Conservation (phyloP, 768 basidiomycete species). For the Chalciporus pseudorubinellus region DNA sequence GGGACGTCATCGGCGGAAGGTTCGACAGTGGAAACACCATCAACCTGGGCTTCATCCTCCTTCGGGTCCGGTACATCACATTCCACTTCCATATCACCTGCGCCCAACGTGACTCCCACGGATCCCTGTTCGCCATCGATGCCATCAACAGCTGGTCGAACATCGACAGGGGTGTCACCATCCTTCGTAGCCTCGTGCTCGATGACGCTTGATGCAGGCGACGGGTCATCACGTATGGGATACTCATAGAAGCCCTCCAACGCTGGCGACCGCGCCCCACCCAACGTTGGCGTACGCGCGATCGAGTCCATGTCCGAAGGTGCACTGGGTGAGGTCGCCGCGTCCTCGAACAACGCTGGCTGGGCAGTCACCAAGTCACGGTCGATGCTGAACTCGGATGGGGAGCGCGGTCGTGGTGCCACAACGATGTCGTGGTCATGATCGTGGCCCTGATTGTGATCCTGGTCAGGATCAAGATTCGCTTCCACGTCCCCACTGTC, state of each 20-base stretch:
- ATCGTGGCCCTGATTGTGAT: background rate
- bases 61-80: background rate
- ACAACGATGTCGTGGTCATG: background rate
- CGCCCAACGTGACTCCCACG: background rate
- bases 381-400: slow-evolving; percentile 12
- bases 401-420: slow-evolving; percentile 1
- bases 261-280: slow-evolving; percentile 19
- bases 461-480: background rate
- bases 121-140: background rate
- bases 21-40: slow-evolving; percentile 1
- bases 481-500: background rate
- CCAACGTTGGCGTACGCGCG: slow-evolving; percentile 20
- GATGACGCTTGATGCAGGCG: slow-evolving; percentile 29
- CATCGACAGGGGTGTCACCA: background rate
- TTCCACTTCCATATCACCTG: background rate
- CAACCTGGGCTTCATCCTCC: background rate
- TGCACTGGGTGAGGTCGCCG: slow-evolving; percentile 19
- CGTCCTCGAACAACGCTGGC: slow-evolving; percentile 11
- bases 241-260: slow-evolving; percentile 25
- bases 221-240: slow-evolving; percentile 22
- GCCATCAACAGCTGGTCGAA: background rate
- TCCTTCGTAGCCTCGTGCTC: slow-evolving; percentile 24
- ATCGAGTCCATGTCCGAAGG: slow-evolving; percentile 30
- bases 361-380: background rate
- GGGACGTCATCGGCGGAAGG: background rate